phyloP scores from a whole-genome alignment of 129 eudicot species.

The Ambrosia trifida region DNA sequence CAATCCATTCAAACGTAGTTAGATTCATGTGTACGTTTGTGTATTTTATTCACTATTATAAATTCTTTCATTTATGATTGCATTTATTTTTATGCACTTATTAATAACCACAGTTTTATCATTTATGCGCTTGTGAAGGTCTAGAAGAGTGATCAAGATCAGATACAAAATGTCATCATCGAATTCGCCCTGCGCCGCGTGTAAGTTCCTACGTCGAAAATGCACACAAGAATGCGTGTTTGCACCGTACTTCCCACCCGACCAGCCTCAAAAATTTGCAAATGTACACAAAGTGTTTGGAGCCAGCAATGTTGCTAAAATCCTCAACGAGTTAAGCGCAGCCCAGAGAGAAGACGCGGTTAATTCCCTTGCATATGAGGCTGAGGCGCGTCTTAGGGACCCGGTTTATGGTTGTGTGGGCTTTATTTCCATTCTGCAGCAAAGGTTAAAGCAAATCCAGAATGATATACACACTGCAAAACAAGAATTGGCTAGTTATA shows the following conservation, averaged over 20 bases:
- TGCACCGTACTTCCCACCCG: constrained; percentile 90
- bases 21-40: constrained; percentile 12
- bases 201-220: constrained; percentile 74
- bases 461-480: constrained; percentile 46
- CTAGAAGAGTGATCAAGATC: neutral
- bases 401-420: constrained; percentile 89
- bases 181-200: constrained; percentile 88
- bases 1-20: constrained; percentile 28
- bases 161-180: constrained; percentile 43
- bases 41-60: neutral
- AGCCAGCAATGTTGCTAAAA: constrained; percentile 63
- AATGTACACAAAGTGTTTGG: constrained; percentile 77
- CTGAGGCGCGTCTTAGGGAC: constrained; percentile 54
- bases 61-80: neutral
- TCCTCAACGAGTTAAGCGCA: constrained; percentile 58
- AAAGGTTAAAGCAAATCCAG: constrained; percentile 63
- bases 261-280: constrained; percentile 59
- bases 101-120: neutral
- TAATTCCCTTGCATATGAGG: constrained; percentile 63
- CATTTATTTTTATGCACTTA: neutral
- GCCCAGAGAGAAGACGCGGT: constrained; percentile 68
- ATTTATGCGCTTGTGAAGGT: neutral
- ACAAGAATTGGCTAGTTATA: constrained; percentile 49
- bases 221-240: constrained; percentile 91
- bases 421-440: constrained; percentile 65